These are phyloP conservation scores for Apiospora sp. DNA, from an alignment of 2,329 filamentous ascomycete genomes.

Conservation along the genomic window DNA sequence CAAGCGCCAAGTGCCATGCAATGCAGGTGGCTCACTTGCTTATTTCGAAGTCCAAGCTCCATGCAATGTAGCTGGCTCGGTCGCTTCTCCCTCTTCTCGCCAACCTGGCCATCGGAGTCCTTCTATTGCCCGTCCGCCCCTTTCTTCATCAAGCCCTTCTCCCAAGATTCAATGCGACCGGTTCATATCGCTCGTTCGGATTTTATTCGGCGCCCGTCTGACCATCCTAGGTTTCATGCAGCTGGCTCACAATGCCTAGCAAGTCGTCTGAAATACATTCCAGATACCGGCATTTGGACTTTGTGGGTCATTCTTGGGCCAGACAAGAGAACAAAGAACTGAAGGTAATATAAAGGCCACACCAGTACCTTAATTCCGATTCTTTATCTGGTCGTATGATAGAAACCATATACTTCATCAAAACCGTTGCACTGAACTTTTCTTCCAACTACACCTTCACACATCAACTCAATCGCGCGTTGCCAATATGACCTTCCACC, in stretches of 20 bases:
- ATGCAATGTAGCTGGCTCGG: too few species aligned
- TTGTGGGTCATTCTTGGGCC: too few species aligned
- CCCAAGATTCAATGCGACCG: conserved; percentile 23
- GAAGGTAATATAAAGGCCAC: conserved; percentile 38
- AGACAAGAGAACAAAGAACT: too few species aligned
- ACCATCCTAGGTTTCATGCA: conserved; percentile 34
- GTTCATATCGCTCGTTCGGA: too few species aligned
- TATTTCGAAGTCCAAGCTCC: too few species aligned
- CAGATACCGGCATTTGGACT: too few species aligned
- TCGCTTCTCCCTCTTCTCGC: too few species aligned
- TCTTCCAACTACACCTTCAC: neutral
- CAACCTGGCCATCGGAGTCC: too few species aligned
- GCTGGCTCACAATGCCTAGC: conserved; percentile 36
- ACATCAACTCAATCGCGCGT: conserved; percentile 29
- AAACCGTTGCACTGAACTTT: neutral
- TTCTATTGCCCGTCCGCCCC: conserved; percentile 29
- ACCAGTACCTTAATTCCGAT: conserved; percentile 30
- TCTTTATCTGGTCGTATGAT: conserved; percentile 35
- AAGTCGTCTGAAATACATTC: too few species aligned
- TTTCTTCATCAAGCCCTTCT: too few species aligned
- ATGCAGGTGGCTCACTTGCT: conserved; percentile 40
- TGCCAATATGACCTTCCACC: conserved; percentile 51
- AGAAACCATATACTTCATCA: conserved; percentile 28
- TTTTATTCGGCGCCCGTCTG: too few species aligned
- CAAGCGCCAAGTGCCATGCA: too few species aligned